Conservation (phyloP, 805 yeast genomes). For the Teunomyces funiuensis region DNA sequence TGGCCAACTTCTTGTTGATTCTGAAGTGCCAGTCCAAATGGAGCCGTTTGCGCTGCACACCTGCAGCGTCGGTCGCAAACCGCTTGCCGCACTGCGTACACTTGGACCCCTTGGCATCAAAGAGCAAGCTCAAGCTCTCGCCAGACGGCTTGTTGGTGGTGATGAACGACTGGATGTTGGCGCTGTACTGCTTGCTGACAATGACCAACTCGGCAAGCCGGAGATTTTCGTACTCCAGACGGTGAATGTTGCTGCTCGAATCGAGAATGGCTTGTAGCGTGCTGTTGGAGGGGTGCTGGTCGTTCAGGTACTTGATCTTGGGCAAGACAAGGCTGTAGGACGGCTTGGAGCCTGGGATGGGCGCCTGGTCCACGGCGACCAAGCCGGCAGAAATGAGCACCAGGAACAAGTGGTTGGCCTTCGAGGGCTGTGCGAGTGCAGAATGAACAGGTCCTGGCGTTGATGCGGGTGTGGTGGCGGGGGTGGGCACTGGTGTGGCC, state of each 20-base stretch:
- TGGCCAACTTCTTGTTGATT: slow-evolving; percentile 68
- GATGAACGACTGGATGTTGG: slow-evolving; percentile 37
- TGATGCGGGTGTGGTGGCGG: slow-evolving; percentile 11
- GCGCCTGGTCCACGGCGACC: slow-evolving; percentile 40
- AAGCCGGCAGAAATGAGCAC: slow-evolving; percentile 37
- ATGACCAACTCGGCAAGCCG: slow-evolving; percentile 32
- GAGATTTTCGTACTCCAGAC: slow-evolving; percentile 35
- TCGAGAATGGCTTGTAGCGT: slow-evolving; percentile 24
- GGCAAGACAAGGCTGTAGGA: slow-evolving; percentile 32
- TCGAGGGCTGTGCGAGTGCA: slow-evolving; percentile 1
- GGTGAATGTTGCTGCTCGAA: slow-evolving; percentile 16
- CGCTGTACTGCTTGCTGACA: slow-evolving; percentile 18
- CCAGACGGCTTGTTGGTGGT: slow-evolving; percentile 33
- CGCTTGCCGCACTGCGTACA: slow-evolving; percentile 91
- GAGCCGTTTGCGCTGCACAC: slow-evolving; percentile 50
- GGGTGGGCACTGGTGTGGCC: slow-evolving; percentile 15
- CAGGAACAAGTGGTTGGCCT: slow-evolving; percentile 32
- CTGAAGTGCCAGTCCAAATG: slow-evolving; percentile 98
- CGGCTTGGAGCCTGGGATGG: slow-evolving; percentile 39
- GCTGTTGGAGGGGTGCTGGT: slow-evolving; percentile 18
- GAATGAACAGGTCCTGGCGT: slow-evolving; percentile 7
- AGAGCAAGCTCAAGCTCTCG: slow-evolving; percentile 41
- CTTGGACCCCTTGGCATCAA: slow-evolving; percentile 66
- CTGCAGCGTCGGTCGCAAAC: slow-evolving; percentile 61
- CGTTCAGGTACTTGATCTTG: slow-evolving; percentile 25